A percentile compares a stretch with the other conserved stretches of the same genome.
Evolutionary conservation across 257 asterid genomes (phyloP).

Genomic region (Nicotiana otophora): DNA sequence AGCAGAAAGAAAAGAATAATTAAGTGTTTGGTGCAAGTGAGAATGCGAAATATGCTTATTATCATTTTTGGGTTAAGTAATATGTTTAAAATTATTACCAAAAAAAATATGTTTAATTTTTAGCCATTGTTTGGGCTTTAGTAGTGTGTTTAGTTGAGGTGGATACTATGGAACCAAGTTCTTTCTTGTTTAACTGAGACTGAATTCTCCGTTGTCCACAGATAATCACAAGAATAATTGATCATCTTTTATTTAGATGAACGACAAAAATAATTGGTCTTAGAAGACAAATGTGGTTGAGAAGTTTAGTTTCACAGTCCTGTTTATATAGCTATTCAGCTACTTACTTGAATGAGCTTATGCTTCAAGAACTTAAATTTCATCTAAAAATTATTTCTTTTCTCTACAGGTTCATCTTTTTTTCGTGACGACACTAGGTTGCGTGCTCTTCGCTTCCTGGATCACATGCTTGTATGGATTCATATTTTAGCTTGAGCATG

Average conservation of each 20-base stretch:
- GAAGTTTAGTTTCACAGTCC: slow-evolving; percentile 1
- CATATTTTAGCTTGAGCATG: not conserved
- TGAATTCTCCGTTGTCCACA: not conserved
- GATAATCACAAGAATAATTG: not conserved
- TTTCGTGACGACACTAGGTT: slow-evolving; percentile 92
- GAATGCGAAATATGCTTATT: not conserved
- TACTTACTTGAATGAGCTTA: not conserved
- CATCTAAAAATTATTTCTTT: not conserved
- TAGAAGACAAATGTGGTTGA: not conserved
- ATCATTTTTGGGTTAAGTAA: not conserved
- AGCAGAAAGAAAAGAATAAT: not conserved
- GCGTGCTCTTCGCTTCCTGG: slow-evolving; percentile 99
- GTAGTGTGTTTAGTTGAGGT: not conserved
- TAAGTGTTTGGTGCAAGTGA: not conserved
- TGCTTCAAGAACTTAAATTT: not conserved
- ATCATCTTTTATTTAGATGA: not conserved
- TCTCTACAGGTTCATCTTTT: slow-evolving; percentile 82
- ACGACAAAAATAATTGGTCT: not conserved
- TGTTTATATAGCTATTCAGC: not conserved
- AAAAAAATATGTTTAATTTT: not conserved
- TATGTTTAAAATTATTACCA: not conserved
- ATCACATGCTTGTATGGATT: slow-evolving; percentile 77
- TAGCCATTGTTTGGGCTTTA: not conserved
- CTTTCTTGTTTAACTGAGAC: not conserved
- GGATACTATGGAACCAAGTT: not conserved